Evolutionary conservation across 768 basidiomycete species (phyloP).

Genomic region (Lactifluus pinguis): DNA sequence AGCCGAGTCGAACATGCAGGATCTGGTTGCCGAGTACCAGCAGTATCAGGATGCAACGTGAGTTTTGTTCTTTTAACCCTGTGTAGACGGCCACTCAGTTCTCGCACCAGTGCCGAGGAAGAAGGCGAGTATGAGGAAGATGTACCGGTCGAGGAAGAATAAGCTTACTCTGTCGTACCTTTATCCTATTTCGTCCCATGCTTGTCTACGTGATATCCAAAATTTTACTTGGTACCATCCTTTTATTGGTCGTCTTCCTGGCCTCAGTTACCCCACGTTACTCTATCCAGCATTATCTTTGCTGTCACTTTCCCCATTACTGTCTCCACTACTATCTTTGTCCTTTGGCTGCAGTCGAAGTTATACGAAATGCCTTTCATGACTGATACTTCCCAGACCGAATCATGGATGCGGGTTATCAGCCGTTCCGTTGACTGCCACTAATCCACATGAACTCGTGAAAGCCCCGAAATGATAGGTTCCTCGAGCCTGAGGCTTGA

Average conservation of each 20-base stretch:
- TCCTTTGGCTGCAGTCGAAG: constrained; percentile 13
- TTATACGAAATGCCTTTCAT: constrained; percentile 15
- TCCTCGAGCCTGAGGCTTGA: too few relatives aligned
- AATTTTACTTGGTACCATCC: constrained; percentile 19
- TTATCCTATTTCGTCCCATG: constrained; percentile 9
- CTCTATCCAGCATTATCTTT: constrained; percentile 18
- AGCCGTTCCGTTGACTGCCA: too few relatives aligned
- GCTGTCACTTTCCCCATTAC: constrained; percentile 6
- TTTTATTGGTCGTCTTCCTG: constrained; percentile 19
- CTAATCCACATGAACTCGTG: too few relatives aligned
- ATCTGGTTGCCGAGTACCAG: constrained; percentile 96
- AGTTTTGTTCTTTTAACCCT: constrained; percentile 28
- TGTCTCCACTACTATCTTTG: constrained; percentile 8
- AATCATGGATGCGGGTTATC: too few relatives aligned
- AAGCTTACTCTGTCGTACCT: neutral
- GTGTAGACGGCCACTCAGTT: constrained; percentile 6
- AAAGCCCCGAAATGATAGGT: too few relatives aligned
- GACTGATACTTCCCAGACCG: neutral
- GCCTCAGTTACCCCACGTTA: constrained; percentile 17
- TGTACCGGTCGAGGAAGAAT: constrained; percentile 33
- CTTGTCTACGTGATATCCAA: constrained; percentile 19
- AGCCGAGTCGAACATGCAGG: constrained; percentile 99
- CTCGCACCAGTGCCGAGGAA: constrained; percentile 57
- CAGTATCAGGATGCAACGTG: constrained; percentile 93
- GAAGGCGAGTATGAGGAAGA: constrained; percentile 89